These are phyloP conservation scores for Wallacemonas rigidus DNA, from an alignment of 208 protist species.

Conservation along the genomic window DNA sequence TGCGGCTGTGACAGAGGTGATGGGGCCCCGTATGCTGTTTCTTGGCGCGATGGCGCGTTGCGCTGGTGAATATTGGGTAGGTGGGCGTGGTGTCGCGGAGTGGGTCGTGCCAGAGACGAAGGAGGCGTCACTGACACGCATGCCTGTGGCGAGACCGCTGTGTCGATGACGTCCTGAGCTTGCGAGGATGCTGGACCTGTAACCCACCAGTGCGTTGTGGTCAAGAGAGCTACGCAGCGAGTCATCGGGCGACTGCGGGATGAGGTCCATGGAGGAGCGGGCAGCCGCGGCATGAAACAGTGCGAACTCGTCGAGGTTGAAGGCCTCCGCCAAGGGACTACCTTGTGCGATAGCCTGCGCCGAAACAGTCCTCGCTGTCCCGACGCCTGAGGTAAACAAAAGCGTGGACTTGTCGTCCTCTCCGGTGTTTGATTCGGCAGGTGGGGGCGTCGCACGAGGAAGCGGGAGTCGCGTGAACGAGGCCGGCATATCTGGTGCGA, in stretches of 20 bases:
- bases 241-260: not conserved
- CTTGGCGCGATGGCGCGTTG: not conserved
- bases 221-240: conserved; percentile 4
- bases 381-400: not conserved
- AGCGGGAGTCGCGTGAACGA: too few species aligned
- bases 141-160: not conserved
- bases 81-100: not conserved
- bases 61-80: not conserved
- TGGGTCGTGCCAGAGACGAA: not conserved
- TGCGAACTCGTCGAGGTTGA: conserved; percentile 2
- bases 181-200: not conserved
- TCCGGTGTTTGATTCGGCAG: too few species aligned
- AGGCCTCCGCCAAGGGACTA: not conserved
- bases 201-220: not conserved
- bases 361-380: not conserved
- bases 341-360: not conserved
- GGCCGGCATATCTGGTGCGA: too few species aligned
- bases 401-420: too few species aligned
- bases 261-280: not conserved
- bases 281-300: not conserved
- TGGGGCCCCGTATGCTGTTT: not conserved
- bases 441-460: too few species aligned
- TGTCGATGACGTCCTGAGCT: not conserved
- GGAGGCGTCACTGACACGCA: not conserved
- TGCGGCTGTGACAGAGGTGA: not conserved